A percentile compares a stretch with the other conserved stretches of the same genome.
Conservation (phyloP, 1,284 basidiomycete species). For the Rhodofomes roseus region DNA sequence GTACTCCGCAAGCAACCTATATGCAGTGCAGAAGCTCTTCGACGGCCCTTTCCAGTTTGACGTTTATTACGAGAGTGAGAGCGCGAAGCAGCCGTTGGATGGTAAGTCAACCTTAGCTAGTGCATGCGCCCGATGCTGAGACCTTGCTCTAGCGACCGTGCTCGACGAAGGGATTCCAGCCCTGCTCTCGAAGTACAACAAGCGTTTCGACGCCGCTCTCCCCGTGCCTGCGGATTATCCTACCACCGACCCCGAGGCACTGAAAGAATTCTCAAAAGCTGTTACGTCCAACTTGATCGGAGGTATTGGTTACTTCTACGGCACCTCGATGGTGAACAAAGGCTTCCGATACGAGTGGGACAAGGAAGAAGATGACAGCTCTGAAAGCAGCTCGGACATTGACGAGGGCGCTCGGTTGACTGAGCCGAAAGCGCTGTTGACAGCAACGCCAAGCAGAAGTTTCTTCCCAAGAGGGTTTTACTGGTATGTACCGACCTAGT, state of each 20-base stretch:
- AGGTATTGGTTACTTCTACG: constrained; percentile 93
- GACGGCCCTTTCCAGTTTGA: constrained; percentile 86
- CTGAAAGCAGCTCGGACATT: constrained; percentile 38
- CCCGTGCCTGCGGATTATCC: constrained; percentile 57
- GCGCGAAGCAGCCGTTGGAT: constrained; percentile 55
- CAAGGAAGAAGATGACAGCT: constrained; percentile 60
- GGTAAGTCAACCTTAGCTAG: constrained; percentile 39
- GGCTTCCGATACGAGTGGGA: constrained; percentile 89
- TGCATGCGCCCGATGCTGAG: background rate
- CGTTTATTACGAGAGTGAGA: constrained; percentile 77
- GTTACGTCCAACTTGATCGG: constrained; percentile 88
- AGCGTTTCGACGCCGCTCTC: constrained; percentile 68
- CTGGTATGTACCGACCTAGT: constrained; percentile 52
- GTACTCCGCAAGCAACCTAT: constrained; percentile 73
- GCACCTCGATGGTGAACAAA: constrained; percentile 83
- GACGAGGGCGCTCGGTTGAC: constrained; percentile 62
- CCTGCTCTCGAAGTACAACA: constrained; percentile 57
- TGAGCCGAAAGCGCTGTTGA: constrained; percentile 75
- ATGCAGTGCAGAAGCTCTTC: constrained; percentile 82
- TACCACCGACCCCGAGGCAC: constrained; percentile 42
- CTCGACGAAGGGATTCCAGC: constrained; percentile 68
- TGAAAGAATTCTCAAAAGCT: constrained; percentile 77
- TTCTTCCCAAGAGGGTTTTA: constrained; percentile 98
- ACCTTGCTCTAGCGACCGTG: constrained; percentile 40
- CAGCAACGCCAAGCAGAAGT: constrained; percentile 90